phyloP scores from a whole-genome alignment of 31 red algal genomes.

The Porphyra umbilicalis region DNA sequence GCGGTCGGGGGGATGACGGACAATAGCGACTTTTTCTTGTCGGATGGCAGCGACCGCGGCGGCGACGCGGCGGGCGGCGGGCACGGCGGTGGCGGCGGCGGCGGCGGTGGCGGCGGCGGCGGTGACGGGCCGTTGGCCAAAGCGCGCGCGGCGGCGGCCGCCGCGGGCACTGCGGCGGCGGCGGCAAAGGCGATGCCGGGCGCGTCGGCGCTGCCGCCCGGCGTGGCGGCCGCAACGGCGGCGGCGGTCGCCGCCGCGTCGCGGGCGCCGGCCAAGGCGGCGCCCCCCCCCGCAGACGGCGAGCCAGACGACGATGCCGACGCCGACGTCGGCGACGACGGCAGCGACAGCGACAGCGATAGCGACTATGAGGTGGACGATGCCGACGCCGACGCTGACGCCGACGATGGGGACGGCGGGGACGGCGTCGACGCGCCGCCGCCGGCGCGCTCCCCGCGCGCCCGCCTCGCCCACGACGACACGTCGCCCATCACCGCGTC shows the following conservation, averaged over 20 bases:
- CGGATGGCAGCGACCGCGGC: background rate
- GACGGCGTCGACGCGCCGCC: background rate
- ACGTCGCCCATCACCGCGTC: background rate
- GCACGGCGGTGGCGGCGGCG: background rate
- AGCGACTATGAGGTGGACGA: background rate
- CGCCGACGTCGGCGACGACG: too few relatives aligned
- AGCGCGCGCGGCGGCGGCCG: too few relatives aligned
- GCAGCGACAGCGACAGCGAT: too few relatives aligned
- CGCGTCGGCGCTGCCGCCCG: too few relatives aligned
- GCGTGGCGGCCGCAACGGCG: too few relatives aligned
- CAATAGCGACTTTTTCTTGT: background rate
- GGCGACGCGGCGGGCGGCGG: background rate
- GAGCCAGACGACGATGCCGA: too few relatives aligned
- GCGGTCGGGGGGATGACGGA: background rate
- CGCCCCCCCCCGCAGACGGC: too few relatives aligned
- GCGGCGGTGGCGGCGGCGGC: background rate
- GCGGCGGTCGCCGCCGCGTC: too few relatives aligned
- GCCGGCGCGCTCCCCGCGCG: background rate
- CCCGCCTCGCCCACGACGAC: background rate
- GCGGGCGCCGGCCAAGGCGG: too few relatives aligned
- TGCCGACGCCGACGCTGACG: background rate
- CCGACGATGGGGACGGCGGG: background rate
- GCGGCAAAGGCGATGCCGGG: background rate
- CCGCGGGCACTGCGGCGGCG: background rate
- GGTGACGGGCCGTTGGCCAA: too few relatives aligned